Conservation (phyloP, 768 basidiomycete genomes). For the Boletus edulis region DNA sequence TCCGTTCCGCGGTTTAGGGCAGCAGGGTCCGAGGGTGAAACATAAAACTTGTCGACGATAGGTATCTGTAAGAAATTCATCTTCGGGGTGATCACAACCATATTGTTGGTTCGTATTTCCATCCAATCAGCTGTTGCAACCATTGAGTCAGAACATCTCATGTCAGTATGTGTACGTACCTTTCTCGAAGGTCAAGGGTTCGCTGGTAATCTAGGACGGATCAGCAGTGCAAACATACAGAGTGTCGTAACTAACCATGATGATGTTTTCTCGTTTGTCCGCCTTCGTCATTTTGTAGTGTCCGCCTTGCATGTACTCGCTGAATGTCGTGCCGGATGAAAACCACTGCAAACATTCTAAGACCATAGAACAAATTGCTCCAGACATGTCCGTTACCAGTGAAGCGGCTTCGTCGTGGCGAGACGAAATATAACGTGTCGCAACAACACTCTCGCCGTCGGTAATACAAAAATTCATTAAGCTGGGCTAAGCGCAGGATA, state of each 20-base stretch:
- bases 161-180: conserved; percentile 39
- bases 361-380: neutral
- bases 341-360: conserved; percentile 62
- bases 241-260: conserved; percentile 55
- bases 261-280: conserved; percentile 94
- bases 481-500: conserved; percentile 55
- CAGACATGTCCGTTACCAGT: conserved; percentile 45
- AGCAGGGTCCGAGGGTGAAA: conserved; percentile 80
- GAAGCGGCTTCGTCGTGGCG: conserved; percentile 91
- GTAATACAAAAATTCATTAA: conserved; percentile 96
- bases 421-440: conserved; percentile 93
- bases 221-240: conserved; percentile 11
- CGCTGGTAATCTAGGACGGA: conserved; percentile 69
- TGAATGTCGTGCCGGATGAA: conserved; percentile 92
- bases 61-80: conserved; percentile 95
- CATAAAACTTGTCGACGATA: conserved; percentile 90
- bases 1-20: conserved; percentile 67
- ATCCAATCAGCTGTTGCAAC: conserved; percentile 81
- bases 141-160: neutral
- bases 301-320: conserved; percentile 83
- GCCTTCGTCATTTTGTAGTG: conserved; percentile 95
- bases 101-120: conserved; percentile 95
- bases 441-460: conserved; percentile 91
- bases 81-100: conserved; percentile 94
- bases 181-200: conserved; percentile 96